Conservation (phyloP, 352 stramenopile genomes). For the Phytopythium chamaehyphon region DNA sequence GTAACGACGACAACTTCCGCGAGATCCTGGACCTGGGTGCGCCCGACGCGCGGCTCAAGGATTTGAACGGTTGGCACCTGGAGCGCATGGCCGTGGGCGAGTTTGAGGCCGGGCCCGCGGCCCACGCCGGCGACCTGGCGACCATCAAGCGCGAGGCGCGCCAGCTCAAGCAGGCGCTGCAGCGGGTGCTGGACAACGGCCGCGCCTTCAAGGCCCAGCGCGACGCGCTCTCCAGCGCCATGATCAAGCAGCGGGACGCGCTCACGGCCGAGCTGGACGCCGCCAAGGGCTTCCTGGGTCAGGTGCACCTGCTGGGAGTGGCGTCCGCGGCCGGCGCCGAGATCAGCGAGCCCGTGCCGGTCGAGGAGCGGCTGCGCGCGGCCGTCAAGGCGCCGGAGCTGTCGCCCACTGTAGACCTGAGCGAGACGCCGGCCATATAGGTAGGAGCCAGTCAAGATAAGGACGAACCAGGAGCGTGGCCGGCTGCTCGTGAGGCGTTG, state of each 20-base stretch:
- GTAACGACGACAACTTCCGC: constrained; percentile 67
- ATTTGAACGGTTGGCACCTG: constrained; percentile 72
- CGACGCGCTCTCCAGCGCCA: constrained; percentile 51
- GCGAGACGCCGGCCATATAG: constrained; percentile 43
- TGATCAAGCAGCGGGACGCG: constrained; percentile 70
- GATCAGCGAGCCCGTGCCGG: constrained; percentile 48
- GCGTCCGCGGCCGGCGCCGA: constrained; percentile 34
- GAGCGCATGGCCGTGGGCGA: constrained; percentile 81
- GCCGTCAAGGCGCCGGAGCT: constrained; percentile 48
- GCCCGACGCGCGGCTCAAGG: constrained; percentile 47
- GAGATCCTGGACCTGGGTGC: constrained; percentile 76
- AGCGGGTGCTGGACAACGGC: constrained; percentile 53
- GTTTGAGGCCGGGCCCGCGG: constrained; percentile 32
- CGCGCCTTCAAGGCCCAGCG: constrained; percentile 45
- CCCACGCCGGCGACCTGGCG: constrained; percentile 35
- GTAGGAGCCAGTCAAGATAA: background rate
- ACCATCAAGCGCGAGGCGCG: constrained; percentile 58
- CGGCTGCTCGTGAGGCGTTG: background rate
- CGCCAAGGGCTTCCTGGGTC: constrained; percentile 71
- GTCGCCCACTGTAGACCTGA: constrained; percentile 44
- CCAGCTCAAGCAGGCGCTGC: constrained; percentile 52
- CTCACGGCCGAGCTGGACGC: constrained; percentile 55
- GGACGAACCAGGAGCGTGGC: too few relatives aligned
- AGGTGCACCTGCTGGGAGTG: constrained; percentile 46
- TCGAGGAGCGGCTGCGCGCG: constrained; percentile 60